A percentile compares a stretch with the other conserved stretches of the same genome.
Conservation (phyloP, 2,329 filamentous ascomycete genomes). For the Botryotinia convoluta region DNA sequence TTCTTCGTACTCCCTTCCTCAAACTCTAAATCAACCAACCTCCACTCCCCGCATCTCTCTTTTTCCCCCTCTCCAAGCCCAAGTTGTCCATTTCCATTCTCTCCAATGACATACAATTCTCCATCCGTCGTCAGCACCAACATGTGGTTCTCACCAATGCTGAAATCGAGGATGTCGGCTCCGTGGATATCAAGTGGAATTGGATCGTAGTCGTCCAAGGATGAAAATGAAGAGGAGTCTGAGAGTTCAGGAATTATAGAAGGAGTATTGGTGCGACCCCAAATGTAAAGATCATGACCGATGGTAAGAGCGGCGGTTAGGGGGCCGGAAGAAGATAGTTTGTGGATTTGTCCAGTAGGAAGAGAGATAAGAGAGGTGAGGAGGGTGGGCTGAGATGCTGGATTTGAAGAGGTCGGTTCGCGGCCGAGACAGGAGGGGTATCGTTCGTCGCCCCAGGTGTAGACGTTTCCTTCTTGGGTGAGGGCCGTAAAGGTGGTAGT, state of each 20-base stretch:
- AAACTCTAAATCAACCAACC: conserved; percentile 29
- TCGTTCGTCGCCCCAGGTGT: conserved; percentile 55
- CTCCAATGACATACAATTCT: conserved; percentile 54
- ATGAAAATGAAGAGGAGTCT: not conserved
- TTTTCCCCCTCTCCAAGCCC: conserved; percentile 42
- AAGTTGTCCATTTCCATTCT: conserved; percentile 58
- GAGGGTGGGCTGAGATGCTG: conserved; percentile 46
- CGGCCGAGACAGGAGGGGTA: conserved; percentile 57
- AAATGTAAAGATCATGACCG: conserved; percentile 58
- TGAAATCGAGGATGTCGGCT: conserved; percentile 55
- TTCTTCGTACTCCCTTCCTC: conserved; percentile 23
- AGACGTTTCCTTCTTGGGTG: conserved; percentile 40
- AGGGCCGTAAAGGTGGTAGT: conserved; percentile 42
- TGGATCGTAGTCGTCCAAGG: conserved; percentile 22
- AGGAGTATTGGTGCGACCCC: conserved; percentile 47
- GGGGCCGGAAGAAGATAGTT: conserved; percentile 55
- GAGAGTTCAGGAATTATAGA: conserved; percentile 24
- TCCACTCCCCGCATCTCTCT: conserved; percentile 29
- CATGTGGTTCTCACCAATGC: conserved; percentile 58
- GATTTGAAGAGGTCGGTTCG: conserved; percentile 41
- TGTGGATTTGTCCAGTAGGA: conserved; percentile 49
- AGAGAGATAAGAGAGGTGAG: conserved; percentile 53
- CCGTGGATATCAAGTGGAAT: conserved; percentile 41
- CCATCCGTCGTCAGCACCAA: conserved; percentile 51
- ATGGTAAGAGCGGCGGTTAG: conserved; percentile 56